phyloP scores from a whole-genome alignment of 306 rosid genomes.

The Cucurbita argyrosperma region DNA sequence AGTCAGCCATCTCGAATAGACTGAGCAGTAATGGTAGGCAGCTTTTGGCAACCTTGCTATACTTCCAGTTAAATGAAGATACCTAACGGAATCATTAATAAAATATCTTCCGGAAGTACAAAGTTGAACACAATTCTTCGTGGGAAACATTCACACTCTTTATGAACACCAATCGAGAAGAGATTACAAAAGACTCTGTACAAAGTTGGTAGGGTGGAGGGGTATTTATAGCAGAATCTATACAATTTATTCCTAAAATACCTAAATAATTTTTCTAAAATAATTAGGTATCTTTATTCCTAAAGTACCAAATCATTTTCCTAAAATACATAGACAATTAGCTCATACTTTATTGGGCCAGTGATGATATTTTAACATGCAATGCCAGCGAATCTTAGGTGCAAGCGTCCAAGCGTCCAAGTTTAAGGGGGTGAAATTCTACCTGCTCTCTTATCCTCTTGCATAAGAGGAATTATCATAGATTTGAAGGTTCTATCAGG shows the following conservation, averaged over 20 bases:
- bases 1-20: neutral
- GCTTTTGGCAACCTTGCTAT: neutral
- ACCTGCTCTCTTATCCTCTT: constrained; percentile 87
- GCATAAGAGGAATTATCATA: constrained; percentile 72
- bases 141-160: too few species aligned
- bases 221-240: too few species aligned
- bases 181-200: too few species aligned
- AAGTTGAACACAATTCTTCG: neutral
- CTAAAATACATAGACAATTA: too few species aligned
- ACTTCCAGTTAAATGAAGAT: neutral
- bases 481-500: constrained; percentile 76
- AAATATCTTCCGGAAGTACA: neutral
- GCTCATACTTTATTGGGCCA: too few species aligned
- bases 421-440: neutral
- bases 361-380: neutral
- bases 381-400: neutral
- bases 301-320: too few species aligned
- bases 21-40: neutral
- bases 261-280: too few species aligned
- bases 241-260: too few species aligned
- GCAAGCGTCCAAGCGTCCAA: neutral
- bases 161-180: too few species aligned
- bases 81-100: neutral
- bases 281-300: too few species aligned
- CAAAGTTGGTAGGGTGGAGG: too few species aligned